phyloP scores from a whole-genome alignment of 2,329 filamentous ascomycete genomes.

The Diatrype stigma region DNA sequence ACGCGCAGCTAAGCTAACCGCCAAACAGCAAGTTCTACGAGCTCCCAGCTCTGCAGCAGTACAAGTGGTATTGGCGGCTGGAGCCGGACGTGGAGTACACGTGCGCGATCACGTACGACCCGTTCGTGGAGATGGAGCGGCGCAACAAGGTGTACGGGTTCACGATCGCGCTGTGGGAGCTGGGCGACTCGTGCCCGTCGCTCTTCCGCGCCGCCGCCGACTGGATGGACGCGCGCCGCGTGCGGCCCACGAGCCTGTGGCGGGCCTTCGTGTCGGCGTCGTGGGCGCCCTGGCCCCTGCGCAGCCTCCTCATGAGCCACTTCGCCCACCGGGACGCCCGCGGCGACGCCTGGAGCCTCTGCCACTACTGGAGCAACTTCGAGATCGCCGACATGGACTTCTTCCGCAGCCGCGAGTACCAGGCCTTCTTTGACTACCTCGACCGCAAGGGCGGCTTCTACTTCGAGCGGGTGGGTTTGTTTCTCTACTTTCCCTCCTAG shows the following conservation, averaged over 20 bases:
- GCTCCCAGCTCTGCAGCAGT: constrained; percentile 35
- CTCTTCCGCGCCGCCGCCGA: constrained; percentile 38
- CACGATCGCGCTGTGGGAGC: constrained; percentile 40
- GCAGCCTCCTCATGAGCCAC: constrained; percentile 30
- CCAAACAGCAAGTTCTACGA: constrained; percentile 37
- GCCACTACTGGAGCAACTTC: constrained; percentile 46
- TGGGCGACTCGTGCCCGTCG: constrained; percentile 36
- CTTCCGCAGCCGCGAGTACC: constrained; percentile 36
- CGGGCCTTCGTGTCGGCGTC: constrained; percentile 36
- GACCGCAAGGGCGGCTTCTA: constrained; percentile 41
- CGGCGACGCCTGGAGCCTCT: constrained; percentile 40
- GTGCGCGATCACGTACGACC: constrained; percentile 44
- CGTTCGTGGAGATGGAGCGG: constrained; percentile 41
- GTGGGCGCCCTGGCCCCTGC: constrained; percentile 38
- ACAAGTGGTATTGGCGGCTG: constrained; percentile 45
- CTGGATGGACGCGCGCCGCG: constrained; percentile 34
- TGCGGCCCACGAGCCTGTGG: constrained; percentile 35
- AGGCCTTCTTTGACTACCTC: constrained; percentile 36
- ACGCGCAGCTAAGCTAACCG: no score
- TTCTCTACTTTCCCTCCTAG: background rate
- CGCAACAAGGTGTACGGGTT: constrained; percentile 41
- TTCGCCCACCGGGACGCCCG: constrained; percentile 33
- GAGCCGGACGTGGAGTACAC: constrained; percentile 41
- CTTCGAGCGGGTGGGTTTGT: constrained; percentile 33
- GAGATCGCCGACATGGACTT: constrained; percentile 44